These are phyloP conservation scores for Salix udensis DNA, from an alignment of 345 rosid genomes.

Conservation along the genomic window DNA sequence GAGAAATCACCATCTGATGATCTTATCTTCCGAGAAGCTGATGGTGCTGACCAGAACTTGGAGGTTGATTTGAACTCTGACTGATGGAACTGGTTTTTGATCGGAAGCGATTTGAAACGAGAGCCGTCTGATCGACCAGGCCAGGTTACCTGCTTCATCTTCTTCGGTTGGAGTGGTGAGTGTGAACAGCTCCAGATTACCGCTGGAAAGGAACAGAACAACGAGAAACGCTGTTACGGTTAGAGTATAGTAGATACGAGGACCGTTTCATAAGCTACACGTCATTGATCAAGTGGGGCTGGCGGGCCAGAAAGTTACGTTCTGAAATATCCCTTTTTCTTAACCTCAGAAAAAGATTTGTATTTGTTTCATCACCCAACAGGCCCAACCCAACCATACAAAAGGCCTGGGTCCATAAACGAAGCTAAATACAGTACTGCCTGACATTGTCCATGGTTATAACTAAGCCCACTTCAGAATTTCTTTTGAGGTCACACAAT, in stretches of 20 bases:
- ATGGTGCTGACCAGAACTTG: neutral
- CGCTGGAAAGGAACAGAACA: neutral
- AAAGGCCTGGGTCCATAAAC: neutral
- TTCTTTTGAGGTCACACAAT: no score
- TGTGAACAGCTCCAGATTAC: neutral
- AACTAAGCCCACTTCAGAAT: neutral
- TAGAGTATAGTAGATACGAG: neutral
- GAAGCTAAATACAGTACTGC: neutral
- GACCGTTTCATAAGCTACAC: no score
- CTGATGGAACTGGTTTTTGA: conserved; percentile 11
- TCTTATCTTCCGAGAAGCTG: neutral
- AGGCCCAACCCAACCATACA: neutral
- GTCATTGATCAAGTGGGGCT: neutral
- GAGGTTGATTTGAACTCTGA: neutral
- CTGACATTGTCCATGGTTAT: neutral
- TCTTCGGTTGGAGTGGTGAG: neutral
- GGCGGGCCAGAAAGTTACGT: neutral
- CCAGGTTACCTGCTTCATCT: conserved; percentile 53
- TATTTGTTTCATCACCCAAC: neutral
- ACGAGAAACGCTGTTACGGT: neutral
- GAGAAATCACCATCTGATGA: conserved; percentile 47
- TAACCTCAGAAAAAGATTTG: neutral
- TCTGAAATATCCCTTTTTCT: neutral
- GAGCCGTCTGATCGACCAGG: conserved; percentile 43
- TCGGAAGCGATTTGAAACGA: conserved; percentile 33